Evolutionary conservation across 805 yeast genomes (phyloP).

Genomic region (Cyberlindnera mycetangii): DNA sequence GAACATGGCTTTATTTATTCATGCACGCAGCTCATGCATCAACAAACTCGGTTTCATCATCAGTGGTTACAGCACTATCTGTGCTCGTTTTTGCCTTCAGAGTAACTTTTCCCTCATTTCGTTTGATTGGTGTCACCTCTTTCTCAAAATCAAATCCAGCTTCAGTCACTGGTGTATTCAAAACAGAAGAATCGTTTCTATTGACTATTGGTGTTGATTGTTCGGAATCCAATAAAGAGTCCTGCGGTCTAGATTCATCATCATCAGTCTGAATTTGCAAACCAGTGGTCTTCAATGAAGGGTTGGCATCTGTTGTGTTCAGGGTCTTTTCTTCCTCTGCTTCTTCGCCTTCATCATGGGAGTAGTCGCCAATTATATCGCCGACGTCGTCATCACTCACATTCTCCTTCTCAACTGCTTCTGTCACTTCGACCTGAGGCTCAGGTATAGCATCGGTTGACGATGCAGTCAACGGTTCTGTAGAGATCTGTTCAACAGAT

Average conservation of each 20-base stretch:
- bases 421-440: not conserved
- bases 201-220: conserved; percentile 14
- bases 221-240: conserved; percentile 14
- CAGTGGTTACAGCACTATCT: conserved; percentile 1
- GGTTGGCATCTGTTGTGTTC: conserved; percentile 2
- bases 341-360: conserved; percentile 15
- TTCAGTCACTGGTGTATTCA: conserved; percentile 8
- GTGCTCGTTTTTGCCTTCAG: not conserved
- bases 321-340: conserved; percentile 8
- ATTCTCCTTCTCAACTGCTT: conserved; percentile 2
- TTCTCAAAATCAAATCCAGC: conserved; percentile 15
- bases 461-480: not conserved
- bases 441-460: not conserved
- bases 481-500: not conserved
- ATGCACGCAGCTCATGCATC: conserved; percentile 19
- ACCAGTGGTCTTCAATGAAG: conserved; percentile 5
- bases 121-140: conserved; percentile 4
- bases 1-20: too few species aligned
- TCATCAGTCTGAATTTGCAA: conserved; percentile 14
- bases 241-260: conserved; percentile 17
- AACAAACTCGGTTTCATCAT: conserved; percentile 19
- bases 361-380: conserved; percentile 19
- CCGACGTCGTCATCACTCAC: conserved; percentile 11
- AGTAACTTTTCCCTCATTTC: not conserved
- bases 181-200: not conserved